phyloP scores from a whole-genome alignment of 2,329 filamentous ascomycete species.

The Talaromyces sp. region DNA sequence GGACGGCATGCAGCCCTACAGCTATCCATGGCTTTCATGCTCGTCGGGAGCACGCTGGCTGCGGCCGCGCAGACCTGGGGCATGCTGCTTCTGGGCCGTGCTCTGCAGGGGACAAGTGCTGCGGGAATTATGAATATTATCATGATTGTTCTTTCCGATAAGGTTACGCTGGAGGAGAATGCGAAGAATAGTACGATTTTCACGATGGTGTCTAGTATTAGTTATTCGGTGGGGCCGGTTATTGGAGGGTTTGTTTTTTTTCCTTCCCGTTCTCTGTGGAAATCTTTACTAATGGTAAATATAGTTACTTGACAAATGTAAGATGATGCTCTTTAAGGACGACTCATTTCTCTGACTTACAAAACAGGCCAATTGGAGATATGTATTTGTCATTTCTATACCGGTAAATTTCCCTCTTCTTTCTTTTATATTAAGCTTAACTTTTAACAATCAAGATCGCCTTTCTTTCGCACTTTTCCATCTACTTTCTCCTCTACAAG shows the following conservation, averaged over 20 bases:
- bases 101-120: constrained; percentile 56
- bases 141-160: constrained; percentile 59
- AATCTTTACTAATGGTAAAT: neutral
- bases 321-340: constrained; percentile 1
- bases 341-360: constrained; percentile 34
- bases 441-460: constrained; percentile 30
- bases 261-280: neutral
- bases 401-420: constrained; percentile 44
- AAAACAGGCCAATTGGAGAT: constrained; percentile 52
- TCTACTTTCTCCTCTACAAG: constrained; percentile 53
- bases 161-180: constrained; percentile 56
- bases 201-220: constrained; percentile 53
- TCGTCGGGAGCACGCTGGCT: constrained; percentile 57
- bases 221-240: constrained; percentile 57
- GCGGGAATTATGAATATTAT: constrained; percentile 58
- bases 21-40: constrained; percentile 50
- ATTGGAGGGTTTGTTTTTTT: constrained; percentile 45
- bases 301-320: constrained; percentile 28
- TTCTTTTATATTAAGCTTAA: constrained; percentile 32
- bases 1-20: constrained; percentile 57
- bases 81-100: constrained; percentile 58
- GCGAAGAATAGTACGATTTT: constrained; percentile 59
- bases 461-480: constrained; percentile 46
- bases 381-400: constrained; percentile 62
- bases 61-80: constrained; percentile 52